phyloP scores from a whole-genome alignment of 2,329 filamentous ascomycete genomes.

The Ophiostoma populinum region DNA sequence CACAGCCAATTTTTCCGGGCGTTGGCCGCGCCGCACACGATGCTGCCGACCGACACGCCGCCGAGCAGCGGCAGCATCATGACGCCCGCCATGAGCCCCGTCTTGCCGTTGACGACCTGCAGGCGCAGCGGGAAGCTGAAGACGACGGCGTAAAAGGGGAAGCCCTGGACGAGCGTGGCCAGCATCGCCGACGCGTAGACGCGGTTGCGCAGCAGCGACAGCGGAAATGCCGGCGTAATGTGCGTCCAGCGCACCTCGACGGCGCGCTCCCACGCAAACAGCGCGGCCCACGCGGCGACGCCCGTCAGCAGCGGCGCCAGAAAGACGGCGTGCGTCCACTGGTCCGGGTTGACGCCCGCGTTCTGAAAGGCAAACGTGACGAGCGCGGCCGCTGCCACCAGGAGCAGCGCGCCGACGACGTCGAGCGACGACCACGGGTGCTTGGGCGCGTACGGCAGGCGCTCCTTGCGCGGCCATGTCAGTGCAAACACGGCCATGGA shows the following conservation, averaged over 20 bases:
- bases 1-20: constrained; percentile 22
- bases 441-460: constrained; percentile 21
- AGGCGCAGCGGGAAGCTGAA: constrained; percentile 32
- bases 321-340: constrained; percentile 26
- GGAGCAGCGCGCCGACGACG: constrained; percentile 32
- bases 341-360: constrained; percentile 20
- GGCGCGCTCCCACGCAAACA: constrained; percentile 24
- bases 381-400: constrained; percentile 34
- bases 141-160: constrained; percentile 30
- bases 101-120: constrained; percentile 30
- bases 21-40: constrained; percentile 25
- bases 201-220: constrained; percentile 28
- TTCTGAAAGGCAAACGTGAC: constrained; percentile 42
- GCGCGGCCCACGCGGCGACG: constrained; percentile 17
- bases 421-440: constrained; percentile 34
- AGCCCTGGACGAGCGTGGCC: constrained; percentile 31
- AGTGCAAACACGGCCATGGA: constrained; percentile 30
- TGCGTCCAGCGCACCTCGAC: constrained; percentile 17
- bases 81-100: constrained; percentile 27
- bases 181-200: constrained; percentile 25
- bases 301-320: constrained; percentile 24
- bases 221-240: constrained; percentile 27
- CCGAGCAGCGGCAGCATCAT: constrained; percentile 37
- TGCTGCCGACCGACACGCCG: constrained; percentile 27
- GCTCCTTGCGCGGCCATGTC: constrained; percentile 29